phyloP scores from a whole-genome alignment of 768 basidiomycete genomes.

The Leccinum disarticulatum region DNA sequence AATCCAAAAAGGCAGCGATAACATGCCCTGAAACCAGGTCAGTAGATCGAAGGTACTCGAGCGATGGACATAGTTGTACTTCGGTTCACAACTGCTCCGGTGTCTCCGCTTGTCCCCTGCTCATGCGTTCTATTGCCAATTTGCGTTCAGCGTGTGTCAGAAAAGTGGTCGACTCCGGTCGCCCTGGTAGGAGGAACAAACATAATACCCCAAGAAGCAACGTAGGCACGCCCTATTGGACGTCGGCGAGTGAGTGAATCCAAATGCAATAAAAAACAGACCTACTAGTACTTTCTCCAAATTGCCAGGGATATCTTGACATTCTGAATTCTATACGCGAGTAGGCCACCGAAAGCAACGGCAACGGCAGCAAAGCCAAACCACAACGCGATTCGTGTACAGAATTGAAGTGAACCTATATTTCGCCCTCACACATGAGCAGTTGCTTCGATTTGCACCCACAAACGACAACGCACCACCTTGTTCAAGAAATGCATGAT shows the following conservation, averaged over 20 bases:
- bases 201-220: conserved; percentile 29
- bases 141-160: conserved; percentile 34
- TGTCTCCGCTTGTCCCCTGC: conserved; percentile 44
- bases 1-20: conserved; percentile 44
- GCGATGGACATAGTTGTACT: conserved; percentile 23
- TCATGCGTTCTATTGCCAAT: conserved; percentile 34
- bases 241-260: neutral
- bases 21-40: conserved; percentile 37
- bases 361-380: too few species aligned
- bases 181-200: conserved; percentile 28
- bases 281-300: too few species aligned
- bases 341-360: too few species aligned
- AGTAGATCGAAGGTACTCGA: neutral
- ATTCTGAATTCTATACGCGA: too few species aligned
- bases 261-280: neutral
- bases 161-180: conserved; percentile 35
- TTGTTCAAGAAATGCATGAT: too few species aligned
- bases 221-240: conserved; percentile 57
- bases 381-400: too few species aligned
- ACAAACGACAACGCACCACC: too few species aligned
- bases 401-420: too few species aligned
- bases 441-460: too few species aligned
- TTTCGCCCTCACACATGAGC: too few species aligned
- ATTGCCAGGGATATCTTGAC: too few species aligned
- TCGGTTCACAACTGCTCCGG: conserved; percentile 41